Base-by-base conservation (phyloP, 306 rosid species). In the Vicia sativa region DNA sequence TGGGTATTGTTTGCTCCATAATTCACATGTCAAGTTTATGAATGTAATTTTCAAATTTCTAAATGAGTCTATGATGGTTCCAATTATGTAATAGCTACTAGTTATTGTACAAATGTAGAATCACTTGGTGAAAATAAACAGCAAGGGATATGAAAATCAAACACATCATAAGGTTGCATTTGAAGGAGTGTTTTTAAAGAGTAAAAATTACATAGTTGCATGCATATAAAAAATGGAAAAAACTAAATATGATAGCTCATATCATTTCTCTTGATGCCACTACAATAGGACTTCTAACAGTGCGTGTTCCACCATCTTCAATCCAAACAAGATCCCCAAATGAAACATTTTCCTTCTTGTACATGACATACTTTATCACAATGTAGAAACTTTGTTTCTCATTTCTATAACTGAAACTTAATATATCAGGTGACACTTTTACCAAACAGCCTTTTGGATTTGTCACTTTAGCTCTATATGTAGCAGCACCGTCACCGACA, bases 401-500 rank as follows among this genome's bases (percentile, higher is more conserved):
- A 57, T 81, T 23, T 69, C 12, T 81, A 16, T 71, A 16, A 37
- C 13, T 15, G 58, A 79, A 83, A 18, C 26, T 12, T 38, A 83
- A 9, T 6, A 4, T 74, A 16, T 59, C 54, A 2, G 85, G 91
- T 0, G 50, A 41, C 25, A 83, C 85, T 7, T 12, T 74, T 25
- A 86, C 70, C 1, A 2, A 19, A 44, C 72, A 77, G 6, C 80
- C 84, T 50, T 42, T 18, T 0, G 85, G 83, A 18, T 74, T 23
- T 37, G 12, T 67, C 68, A 83, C 84, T 7, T 31, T 44, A 38
- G 39, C 84, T 31, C 45, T 76, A 62, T 86, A 86, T 28, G 62
- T 53, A 14, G 87, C 82, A 3, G 57, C 31, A 16, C 73, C 82
- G 25, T 70, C 67, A 38, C 85, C 87, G 50, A 84, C 89, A 53